These are phyloP conservation scores for Suillus decipiens DNA, from an alignment of 768 basidiomycete species.

Conservation along the genomic window DNA sequence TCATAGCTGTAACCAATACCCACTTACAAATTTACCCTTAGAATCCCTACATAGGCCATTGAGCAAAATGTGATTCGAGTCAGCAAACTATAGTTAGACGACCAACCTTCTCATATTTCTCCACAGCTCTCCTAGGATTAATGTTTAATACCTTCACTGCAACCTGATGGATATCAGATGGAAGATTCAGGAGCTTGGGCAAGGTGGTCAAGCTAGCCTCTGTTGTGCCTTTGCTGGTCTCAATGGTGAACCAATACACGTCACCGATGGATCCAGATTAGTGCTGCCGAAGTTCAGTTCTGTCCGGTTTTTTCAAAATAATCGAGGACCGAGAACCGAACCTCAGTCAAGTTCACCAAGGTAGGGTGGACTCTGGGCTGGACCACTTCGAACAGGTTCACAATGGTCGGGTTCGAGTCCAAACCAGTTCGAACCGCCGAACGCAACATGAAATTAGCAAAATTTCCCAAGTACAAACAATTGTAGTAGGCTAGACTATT, in stretches of 20 bases:
- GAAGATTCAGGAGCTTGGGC: neutral
- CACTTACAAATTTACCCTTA: too few relatives aligned
- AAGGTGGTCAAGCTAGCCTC: neutral
- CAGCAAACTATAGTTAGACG: neutral
- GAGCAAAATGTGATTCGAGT: neutral
- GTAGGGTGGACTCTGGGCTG: neutral
- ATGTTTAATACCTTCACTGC: neutral
- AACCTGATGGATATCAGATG: neutral
- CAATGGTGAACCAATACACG: neutral
- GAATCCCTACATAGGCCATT: neutral
- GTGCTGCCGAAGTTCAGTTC: conserved; percentile 13
- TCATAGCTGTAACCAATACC: too few relatives aligned
- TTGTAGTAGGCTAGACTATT: conserved; percentile 5
- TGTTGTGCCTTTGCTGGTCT: neutral
- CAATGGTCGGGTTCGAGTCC: conserved; percentile 6
- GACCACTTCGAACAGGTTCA: conserved; percentile 5
- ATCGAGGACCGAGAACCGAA: neutral
- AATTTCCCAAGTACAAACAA: neutral
- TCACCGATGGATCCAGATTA: neutral
- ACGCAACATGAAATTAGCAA: neutral
- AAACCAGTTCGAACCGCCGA: conserved; percentile 5
- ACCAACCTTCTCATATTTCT: neutral
- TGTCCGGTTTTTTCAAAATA: conserved; percentile 4
- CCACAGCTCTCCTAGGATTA: neutral
- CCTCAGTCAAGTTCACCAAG: conserved; percentile 6